Evolutionary conservation across 768 basidiomycete species (phyloP), one percentile per base, ranked within the genome.

Genomic region (Tremella fuciformis): DNA sequence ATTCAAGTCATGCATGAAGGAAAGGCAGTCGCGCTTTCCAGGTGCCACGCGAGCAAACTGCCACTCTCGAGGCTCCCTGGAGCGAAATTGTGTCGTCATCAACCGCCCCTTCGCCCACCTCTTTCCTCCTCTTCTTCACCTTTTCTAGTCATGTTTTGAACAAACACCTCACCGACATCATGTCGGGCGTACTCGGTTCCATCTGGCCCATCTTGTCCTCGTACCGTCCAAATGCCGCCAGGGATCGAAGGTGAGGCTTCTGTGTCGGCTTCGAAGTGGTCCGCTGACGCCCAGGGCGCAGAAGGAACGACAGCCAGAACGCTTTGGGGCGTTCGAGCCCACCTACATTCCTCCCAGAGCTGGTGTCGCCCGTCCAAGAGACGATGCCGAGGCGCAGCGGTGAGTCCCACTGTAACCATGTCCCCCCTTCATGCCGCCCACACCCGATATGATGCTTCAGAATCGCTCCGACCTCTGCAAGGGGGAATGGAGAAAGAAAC

Each of bases 331-430:
- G 1, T 76, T 76, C 56, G 60, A 68, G 63, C 68, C 75, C 21
- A 67, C 63, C 1, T 76, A 76, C 50, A 58, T 21, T 21, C 70
- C 68, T 29, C 66, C 66, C 26, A 58, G 69, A 44, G 71, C 41
- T 40, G 75, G 69, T 38, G 50, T 75, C 16, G 44, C 49, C 18
- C 25, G 69, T 37, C 76, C 74, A 19, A 24, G 62, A 13, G 75
- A 64, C 8, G 72, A 77, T 56, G 58, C 57, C 13, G 71, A 77
- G 24, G 76, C 76, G 19, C 76, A 77, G 55, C 40, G 56, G 75
- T 73, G 50, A 69, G 74, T 73, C 7, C 34, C 37, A 13, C 13
- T 21, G 22, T 41, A 41, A 19, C 16, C 53, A n/a, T 51, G n/a
- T 50, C 18, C 18, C 24, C n/a, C n/a, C 24, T 51, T 42, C 53